These are phyloP conservation scores for Pyrus communis DNA, from an alignment of 306 rosid genomes.

Conservation along the genomic window DNA sequence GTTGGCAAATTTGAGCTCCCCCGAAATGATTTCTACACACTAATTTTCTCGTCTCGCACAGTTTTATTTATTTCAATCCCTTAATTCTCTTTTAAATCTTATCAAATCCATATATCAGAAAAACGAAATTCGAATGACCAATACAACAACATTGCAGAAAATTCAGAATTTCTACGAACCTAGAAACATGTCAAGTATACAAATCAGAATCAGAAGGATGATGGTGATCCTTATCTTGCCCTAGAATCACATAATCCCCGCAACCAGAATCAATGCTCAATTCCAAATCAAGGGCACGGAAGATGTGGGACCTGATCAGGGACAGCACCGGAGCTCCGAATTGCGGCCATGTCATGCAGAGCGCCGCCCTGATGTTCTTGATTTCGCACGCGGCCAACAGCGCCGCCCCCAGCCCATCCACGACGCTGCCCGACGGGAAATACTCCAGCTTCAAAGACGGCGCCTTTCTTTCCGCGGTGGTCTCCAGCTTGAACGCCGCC, in stretches of 20 bases:
- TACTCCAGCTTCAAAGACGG: slow-evolving; percentile 38
- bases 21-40: no score
- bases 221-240: slow-evolving; percentile 42
- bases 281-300: slow-evolving; percentile 41
- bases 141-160: background rate
- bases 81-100: no score
- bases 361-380: slow-evolving; percentile 44
- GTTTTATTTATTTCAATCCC: no score
- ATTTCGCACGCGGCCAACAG: slow-evolving; percentile 55
- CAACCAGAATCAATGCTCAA: background rate
- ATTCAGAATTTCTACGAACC: background rate
- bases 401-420: slow-evolving; percentile 74
- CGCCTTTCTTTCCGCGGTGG: slow-evolving; percentile 35
- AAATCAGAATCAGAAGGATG: slow-evolving; percentile 42
- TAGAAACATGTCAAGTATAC: slow-evolving; percentile 40
- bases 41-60: no score
- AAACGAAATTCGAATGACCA: background rate
- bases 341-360: slow-evolving; percentile 76
- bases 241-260: slow-evolving; percentile 17
- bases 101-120: no score
- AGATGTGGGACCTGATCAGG: slow-evolving; percentile 37
- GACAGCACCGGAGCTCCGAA: slow-evolving; percentile 40
- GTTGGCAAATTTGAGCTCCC: background rate
- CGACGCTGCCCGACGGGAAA: slow-evolving; percentile 79
- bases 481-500: slow-evolving; percentile 68